Base-by-base conservation (phyloP, 192 early-diverging fungal species). In the Coemansia sp. region DNA sequence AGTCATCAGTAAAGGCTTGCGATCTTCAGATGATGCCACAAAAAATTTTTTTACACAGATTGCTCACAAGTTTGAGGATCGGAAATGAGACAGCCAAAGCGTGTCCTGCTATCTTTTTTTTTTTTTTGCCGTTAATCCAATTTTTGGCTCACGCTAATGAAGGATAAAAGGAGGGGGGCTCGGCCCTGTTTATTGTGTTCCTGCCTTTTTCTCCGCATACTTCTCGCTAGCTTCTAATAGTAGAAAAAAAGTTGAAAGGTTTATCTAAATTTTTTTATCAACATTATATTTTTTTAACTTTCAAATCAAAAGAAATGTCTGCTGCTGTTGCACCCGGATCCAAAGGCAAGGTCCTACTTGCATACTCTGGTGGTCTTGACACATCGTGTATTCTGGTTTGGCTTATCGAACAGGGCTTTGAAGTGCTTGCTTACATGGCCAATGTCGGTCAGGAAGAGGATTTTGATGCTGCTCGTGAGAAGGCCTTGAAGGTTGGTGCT, bases 391-490 rank as follows among this genome's bases (percentile, higher is more conserved):
- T 99, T 75, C 90, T 99, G 55, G 97, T 88, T 11, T 99, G 95
- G 95, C 87, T 99, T 59, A 91, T 97, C 69, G 97, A 99, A 65
- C 85, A 98, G 84, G 95, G 95, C 61, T 99, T 94, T 85, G 95
- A 99, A 70, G 96, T 98, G 36, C 82, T 96, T 56, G 90, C 91
- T 59, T 99, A 94, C 85, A 94, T 99, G 92, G 97, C 95, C 60
- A 88, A 99, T 82, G 92, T 99, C 63, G 97, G 97, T 53, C 97
- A 99, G 82, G 95, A 97, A 74, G 95, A 99, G 78, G 97, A 99
- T 80, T 98, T 98, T 77, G 94, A 96, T 53, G 94, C 91, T 36
- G 96, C 96, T 31, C 84, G 86, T 61, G 78, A 84, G 70, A 99
- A 99, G 88, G 97, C 95, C 42, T 87, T 97, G 36, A 86, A 83